Conservation (phyloP, 2,329 filamentous ascomycete genomes). For the Colletotrichum limetticola region DNA sequence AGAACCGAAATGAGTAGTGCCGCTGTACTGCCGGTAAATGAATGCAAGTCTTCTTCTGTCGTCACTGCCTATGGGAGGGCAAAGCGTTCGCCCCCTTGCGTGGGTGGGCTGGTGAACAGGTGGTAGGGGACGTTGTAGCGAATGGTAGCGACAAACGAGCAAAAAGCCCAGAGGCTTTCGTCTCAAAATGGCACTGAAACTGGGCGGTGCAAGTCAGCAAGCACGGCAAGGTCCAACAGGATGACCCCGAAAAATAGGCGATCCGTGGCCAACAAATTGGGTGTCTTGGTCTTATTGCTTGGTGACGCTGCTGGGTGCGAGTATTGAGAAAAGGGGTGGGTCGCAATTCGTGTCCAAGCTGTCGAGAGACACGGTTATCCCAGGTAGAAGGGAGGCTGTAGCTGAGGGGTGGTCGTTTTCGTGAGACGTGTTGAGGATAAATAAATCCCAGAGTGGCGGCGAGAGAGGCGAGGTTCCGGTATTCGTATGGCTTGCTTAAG, state of each 20-base stretch:
- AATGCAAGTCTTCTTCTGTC: conserved; percentile 3
- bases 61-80: conserved; percentile 11
- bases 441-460: conserved; percentile 6
- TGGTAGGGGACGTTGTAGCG: conserved; percentile 17
- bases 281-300: background rate
- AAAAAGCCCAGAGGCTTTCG: conserved; percentile 26
- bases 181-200: conserved; percentile 35
- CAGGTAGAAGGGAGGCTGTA: conserved; percentile 6
- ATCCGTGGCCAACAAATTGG: conserved; percentile 24
- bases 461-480: conserved; percentile 17
- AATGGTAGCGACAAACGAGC: conserved; percentile 18
- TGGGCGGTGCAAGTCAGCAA: conserved; percentile 35
- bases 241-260: conserved; percentile 19
- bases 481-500: conserved; percentile 5
- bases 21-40: conserved; percentile 13
- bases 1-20: conserved; percentile 6
- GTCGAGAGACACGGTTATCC: conserved; percentile 32
- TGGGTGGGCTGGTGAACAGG: background rate
- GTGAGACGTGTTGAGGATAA: conserved; percentile 17
- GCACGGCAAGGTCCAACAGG: conserved; percentile 16
- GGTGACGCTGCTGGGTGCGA: conserved; percentile 10
- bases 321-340: conserved; percentile 16
- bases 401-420: background rate
- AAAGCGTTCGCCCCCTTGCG: conserved; percentile 24
- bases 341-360: conserved; percentile 7